Percentiles rank a stretch among this genome's conserved stretches.
These are phyloP conservation scores for Cutaneotrichosporon curvatum DNA, from an alignment of 1,284 basidiomycete species.

Conservation along the genomic window DNA sequence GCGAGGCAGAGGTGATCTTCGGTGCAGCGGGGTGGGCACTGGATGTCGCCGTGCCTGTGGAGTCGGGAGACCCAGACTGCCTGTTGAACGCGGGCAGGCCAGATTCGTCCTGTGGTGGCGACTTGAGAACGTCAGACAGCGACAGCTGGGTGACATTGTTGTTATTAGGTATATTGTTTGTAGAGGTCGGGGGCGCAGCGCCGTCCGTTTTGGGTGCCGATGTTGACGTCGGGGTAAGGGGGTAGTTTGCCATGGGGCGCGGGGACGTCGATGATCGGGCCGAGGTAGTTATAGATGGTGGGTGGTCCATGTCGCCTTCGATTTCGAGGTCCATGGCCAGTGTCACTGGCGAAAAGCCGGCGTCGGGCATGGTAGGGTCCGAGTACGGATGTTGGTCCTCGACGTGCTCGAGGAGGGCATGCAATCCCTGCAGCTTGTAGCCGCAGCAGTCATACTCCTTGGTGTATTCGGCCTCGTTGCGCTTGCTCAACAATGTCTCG, in stretches of 20 bases:
- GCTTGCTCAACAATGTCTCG: conserved; percentile 28
- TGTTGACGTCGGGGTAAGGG: conserved; percentile 23
- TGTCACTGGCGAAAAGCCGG: conserved; percentile 34
- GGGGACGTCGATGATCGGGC: conserved; percentile 30
- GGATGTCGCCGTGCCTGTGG: conserved; percentile 26
- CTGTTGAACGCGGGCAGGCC: conserved; percentile 1
- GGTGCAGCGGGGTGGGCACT: conserved; percentile 30
- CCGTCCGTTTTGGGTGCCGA: conserved; percentile 5
- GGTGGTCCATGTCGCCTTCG: conserved; percentile 23
- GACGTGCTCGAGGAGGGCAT: conserved; percentile 41
- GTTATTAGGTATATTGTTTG: conserved; percentile 14
- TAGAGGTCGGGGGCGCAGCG: conserved; percentile 7
- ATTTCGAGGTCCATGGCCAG: conserved; percentile 42
- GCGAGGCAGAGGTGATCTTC: conserved; percentile 30
- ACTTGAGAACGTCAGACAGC: conserved; percentile 43
- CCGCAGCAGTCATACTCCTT: conserved; percentile 41
- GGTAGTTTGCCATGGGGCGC: conserved; percentile 30
- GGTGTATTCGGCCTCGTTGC: conserved; percentile 35
- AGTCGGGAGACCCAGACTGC: conserved; percentile 1
- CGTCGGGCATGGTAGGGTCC: conserved; percentile 25
- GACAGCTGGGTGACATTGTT: conserved; percentile 24
- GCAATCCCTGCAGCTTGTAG: conserved; percentile 31
- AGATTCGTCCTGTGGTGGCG: conserved; percentile 23
- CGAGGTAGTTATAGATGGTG: conserved; percentile 21
- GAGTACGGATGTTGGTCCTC: conserved; percentile 40